phyloP scores from a whole-genome alignment of 2,329 filamentous ascomycete genomes.

The Hymenotorrendiella dingleyae region DNA sequence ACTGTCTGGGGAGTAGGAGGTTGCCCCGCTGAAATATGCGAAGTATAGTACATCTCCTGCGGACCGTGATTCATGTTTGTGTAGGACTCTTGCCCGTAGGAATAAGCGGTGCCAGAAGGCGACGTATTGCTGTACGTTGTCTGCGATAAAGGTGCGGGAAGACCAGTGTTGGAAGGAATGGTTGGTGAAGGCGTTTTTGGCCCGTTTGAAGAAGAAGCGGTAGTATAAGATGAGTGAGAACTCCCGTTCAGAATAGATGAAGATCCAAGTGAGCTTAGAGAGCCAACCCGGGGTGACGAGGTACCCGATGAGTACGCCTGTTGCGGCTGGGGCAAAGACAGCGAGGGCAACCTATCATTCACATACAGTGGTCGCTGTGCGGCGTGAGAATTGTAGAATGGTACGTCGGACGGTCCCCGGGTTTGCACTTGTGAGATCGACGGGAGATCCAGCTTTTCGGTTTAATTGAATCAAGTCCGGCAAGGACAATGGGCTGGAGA shows the following conservation, averaged over 20 bases:
- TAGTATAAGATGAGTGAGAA: slow-evolving; percentile 50
- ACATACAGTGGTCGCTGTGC: slow-evolving; percentile 59
- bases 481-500: slow-evolving; percentile 24
- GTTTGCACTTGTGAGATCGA: slow-evolving; percentile 78
- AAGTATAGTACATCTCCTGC: slow-evolving; percentile 79
- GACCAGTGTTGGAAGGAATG: slow-evolving; percentile 45
- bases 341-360: slow-evolving; percentile 66
- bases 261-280: slow-evolving; percentile 56
- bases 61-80: slow-evolving; percentile 74
- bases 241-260: slow-evolving; percentile 45
- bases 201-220: slow-evolving; percentile 48
- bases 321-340: slow-evolving; percentile 62
- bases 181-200: slow-evolving; percentile 75
- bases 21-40: slow-evolving; percentile 73
- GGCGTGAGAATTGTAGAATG: slow-evolving; percentile 65
- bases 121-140: slow-evolving; percentile 27
- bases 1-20: slow-evolving; percentile 70
- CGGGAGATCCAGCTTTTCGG: slow-evolving; percentile 92
- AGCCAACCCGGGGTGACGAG: slow-evolving; percentile 71
- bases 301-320: slow-evolving; percentile 61
- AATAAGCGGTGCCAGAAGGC: slow-evolving; percentile 35
- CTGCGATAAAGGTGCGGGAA: slow-evolving; percentile 37
- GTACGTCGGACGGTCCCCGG: slow-evolving; percentile 67
- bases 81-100: slow-evolving; percentile 34
- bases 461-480: slow-evolving; percentile 37